Evolutionary conservation across 176 grass and related monocot species (phyloP).

Genomic region (Oryza glaberrima): DNA sequence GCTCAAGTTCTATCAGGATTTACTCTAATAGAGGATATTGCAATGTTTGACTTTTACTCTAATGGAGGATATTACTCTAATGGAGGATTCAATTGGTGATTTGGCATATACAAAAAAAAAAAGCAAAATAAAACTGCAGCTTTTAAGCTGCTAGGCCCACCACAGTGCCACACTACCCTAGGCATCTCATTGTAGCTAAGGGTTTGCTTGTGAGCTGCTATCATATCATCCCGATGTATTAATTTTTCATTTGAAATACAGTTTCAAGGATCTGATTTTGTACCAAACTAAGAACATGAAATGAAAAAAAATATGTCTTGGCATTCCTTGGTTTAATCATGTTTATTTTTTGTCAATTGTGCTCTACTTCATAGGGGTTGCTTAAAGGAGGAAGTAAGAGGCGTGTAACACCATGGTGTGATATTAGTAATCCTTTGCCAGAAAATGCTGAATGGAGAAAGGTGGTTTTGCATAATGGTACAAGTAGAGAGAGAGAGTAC

Average conservation of each 20-base stretch:
- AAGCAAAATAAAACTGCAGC: background rate
- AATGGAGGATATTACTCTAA: background rate
- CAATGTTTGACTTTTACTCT: background rate
- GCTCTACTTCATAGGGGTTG: constrained; percentile 63
- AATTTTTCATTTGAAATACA: constrained; percentile 4
- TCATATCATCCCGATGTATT: background rate
- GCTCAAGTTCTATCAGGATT: constrained; percentile 12
- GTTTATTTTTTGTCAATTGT: background rate
- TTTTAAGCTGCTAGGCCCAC: background rate
- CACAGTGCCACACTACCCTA: background rate
- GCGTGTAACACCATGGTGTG: constrained; percentile 59
- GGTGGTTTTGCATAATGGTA: constrained; percentile 60
- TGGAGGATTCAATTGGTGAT: background rate
- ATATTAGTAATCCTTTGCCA: constrained; percentile 79
- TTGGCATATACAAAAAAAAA: background rate
- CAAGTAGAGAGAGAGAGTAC: constrained; percentile 65
- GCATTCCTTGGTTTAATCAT: constrained; percentile 16
- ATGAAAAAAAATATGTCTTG: constrained; percentile 20
- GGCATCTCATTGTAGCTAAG: background rate
- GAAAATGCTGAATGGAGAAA: constrained; percentile 92
- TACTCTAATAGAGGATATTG: background rate
- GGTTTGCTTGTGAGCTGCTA: background rate
- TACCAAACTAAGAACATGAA: constrained; percentile 15
- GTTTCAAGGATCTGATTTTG: background rate
- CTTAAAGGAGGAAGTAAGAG: constrained; percentile 91